Evolutionary conservation across 139 green algal genomes (phyloP).

Genomic region (Nannochloris sp.): DNA sequence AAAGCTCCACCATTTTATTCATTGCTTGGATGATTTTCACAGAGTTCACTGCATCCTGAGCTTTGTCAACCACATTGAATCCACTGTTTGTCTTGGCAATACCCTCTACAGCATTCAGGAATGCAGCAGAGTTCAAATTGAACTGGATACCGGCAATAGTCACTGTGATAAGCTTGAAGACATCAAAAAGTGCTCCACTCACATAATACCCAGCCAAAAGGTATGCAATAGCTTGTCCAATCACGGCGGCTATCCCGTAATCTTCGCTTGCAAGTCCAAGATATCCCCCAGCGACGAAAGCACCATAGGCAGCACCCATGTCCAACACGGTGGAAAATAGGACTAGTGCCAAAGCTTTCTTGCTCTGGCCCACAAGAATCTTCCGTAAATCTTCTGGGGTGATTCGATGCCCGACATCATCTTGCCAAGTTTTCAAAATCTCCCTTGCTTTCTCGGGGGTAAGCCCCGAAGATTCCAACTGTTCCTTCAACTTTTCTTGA

Average conservation of each 20-base stretch:
- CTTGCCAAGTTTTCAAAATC: slow-evolving; percentile 7
- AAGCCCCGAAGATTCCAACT: slow-evolving; percentile 1
- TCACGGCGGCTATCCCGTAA: slow-evolving; percentile 10
- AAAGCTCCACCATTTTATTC: slow-evolving; percentile 33
- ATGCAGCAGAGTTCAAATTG: slow-evolving; percentile 35
- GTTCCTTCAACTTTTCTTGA: slow-evolving; percentile 2
- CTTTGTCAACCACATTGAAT: slow-evolving; percentile 31
- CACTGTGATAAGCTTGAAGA: slow-evolving; percentile 37
- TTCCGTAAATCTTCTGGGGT: slow-evolving; percentile 31
- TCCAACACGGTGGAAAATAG: slow-evolving; percentile 28
- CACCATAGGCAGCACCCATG: slow-evolving; percentile 21
- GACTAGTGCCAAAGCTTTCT: slow-evolving; percentile 8
- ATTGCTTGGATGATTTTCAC: slow-evolving; percentile 33
- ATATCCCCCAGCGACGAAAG: slow-evolving; percentile 6
- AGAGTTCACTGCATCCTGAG: slow-evolving; percentile 27
- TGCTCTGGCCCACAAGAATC: slow-evolving; percentile 28
- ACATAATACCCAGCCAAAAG: slow-evolving; percentile 29
- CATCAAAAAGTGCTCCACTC: slow-evolving; percentile 33
- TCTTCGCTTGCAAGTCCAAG: slow-evolving; percentile 8
- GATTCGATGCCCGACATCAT: slow-evolving; percentile 11
- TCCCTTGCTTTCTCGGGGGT: background rate
- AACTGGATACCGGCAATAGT: slow-evolving; percentile 26
- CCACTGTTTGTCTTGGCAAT: slow-evolving; percentile 13
- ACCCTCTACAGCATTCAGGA: slow-evolving; percentile 33
- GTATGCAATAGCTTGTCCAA: slow-evolving; percentile 27